Base-by-base conservation (phyloP, 768 basidiomycete species). In the Tubosaeta brunneosetosa region DNA sequence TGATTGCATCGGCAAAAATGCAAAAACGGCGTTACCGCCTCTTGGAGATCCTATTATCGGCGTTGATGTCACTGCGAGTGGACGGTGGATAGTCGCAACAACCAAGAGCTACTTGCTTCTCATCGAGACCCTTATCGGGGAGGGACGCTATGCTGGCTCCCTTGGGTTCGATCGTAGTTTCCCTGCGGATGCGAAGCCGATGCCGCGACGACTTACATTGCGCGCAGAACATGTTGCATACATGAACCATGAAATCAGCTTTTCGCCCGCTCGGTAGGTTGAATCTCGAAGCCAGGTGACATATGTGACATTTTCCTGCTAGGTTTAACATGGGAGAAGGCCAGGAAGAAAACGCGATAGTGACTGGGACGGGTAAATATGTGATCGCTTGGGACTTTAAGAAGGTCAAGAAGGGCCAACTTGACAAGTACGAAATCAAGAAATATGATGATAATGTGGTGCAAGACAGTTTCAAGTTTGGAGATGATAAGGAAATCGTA, bases 341-440 rank as follows among this genome's bases (percentile, higher is more conserved):
- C 16, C 83, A 90, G 58, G 84, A 86, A 55, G 97, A 98, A 74
- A 94, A 91, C 63, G 91, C 93, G 3, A 98, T 98, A 52, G 86
- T 98, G 44, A 98, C 95, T 0, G 92, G 93, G 13, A 94, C 86
- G 0, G 95, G 95, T 17, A 82, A 85, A 65, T 97, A 83, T 60
- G 89, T 97, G 52, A 80, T 97, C 63, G 94, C 93, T 6, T 99
- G 94, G 94, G 94, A 98, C 81, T 95, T 99, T 67, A 81, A 79
- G 42, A 93, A 94, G 65, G 90, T 98, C 57, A 97, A 95, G 79
- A 86, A 86, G 70, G 97, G 97, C 49, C 80, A 82, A 46, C 77
- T 88, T 40, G 91, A 93, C 71, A 88, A 88, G 68, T 98, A 97
- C 64, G 92, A 95, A 63, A 94, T 98, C 75, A 94, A 94, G 80